phyloP scores from a whole-genome alignment of 306 rosid species.

The Argentina anserina region DNA sequence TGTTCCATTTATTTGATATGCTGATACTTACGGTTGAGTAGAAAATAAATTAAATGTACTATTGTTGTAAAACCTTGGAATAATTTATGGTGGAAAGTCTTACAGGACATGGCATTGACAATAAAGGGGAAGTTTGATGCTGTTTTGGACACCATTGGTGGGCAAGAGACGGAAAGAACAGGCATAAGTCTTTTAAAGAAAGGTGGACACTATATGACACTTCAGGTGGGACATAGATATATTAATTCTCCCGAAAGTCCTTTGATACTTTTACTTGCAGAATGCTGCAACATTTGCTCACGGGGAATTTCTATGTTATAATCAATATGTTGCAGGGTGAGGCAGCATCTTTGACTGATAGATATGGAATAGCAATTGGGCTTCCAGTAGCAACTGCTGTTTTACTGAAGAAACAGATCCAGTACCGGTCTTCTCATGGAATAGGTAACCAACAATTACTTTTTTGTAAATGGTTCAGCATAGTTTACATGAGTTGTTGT shows the following conservation, averaged over 20 bases:
- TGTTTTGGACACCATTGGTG: slow-evolving; percentile 94
- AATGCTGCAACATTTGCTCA: slow-evolving; percentile 7
- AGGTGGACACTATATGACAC: slow-evolving; percentile 99
- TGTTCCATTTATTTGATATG: slow-evolving; percentile 21
- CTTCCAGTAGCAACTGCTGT: slow-evolving; percentile 61
- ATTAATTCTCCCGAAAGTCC: not conserved
- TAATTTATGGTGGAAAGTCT: not conserved
- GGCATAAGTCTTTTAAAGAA: slow-evolving; percentile 69
- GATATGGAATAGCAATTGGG: slow-evolving; percentile 64
- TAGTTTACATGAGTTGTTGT: not conserved
- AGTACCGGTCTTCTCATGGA: slow-evolving; percentile 59
- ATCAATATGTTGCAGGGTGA: slow-evolving; percentile 59
- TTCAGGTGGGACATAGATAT: slow-evolving; percentile 62
- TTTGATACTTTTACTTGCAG: not conserved
- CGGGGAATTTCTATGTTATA: slow-evolving; percentile 18
- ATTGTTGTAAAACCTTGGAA: not conserved
- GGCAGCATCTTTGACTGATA: slow-evolving; percentile 80
- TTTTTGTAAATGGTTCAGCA: not conserved
- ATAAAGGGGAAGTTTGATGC: slow-evolving; percentile 89
- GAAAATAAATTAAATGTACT: not conserved
- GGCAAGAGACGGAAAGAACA: slow-evolving; percentile 65
- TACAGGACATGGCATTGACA: slow-evolving; percentile 59
- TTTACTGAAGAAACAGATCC: slow-evolving; percentile 57
- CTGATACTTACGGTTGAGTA: not conserved
- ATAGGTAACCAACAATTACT: slow-evolving; percentile 54